phyloP scores from a whole-genome alignment of 1,284 basidiomycete genomes.

The Naganishia cerealis region DNA sequence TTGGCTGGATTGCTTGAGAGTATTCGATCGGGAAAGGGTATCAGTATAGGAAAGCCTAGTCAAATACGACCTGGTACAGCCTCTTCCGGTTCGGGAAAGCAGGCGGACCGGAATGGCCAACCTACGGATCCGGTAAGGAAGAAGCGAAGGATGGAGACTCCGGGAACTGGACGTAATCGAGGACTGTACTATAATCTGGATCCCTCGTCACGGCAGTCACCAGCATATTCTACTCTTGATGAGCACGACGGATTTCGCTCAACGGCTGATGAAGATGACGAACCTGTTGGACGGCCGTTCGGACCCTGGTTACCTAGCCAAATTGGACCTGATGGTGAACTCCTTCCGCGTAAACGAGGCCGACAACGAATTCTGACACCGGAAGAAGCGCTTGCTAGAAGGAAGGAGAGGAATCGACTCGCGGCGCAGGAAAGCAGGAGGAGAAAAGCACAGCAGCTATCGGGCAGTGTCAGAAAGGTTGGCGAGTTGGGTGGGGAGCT shows the following conservation, averaged over 20 bases:
- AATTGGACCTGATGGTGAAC: constrained; percentile 26
- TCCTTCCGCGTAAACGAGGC: constrained; percentile 23
- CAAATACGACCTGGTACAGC: constrained; percentile 15
- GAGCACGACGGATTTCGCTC: constrained; percentile 13
- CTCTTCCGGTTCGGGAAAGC: neutral
- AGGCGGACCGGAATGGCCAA: neutral
- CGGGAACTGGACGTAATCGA: constrained; percentile 19
- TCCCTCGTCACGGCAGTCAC: constrained; percentile 13
- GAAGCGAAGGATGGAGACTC: constrained; percentile 21
- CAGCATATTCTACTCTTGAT: neutral
- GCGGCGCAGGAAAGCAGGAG: constrained; percentile 31
- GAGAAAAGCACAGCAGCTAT: constrained; percentile 27
- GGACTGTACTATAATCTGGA: constrained; percentile 16
- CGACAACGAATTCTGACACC: constrained; percentile 23
- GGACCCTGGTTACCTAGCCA: constrained; percentile 26
- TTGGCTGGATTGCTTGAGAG: constrained; percentile 23
- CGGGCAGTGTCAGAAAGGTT: constrained; percentile 24
- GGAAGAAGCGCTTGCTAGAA: constrained; percentile 31
- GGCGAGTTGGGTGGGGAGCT: constrained; percentile 24
- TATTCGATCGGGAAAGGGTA: constrained; percentile 23
- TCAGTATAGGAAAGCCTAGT: constrained; percentile 22
- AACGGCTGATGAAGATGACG: constrained; percentile 23
- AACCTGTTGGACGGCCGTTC: constrained; percentile 20
- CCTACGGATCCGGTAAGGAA: constrained; percentile 1
- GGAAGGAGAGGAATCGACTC: constrained; percentile 30